Evolutionary conservation across 2,329 filamentous ascomycete species (phyloP).

Genomic region (Tolypocladium guangdongense): DNA sequence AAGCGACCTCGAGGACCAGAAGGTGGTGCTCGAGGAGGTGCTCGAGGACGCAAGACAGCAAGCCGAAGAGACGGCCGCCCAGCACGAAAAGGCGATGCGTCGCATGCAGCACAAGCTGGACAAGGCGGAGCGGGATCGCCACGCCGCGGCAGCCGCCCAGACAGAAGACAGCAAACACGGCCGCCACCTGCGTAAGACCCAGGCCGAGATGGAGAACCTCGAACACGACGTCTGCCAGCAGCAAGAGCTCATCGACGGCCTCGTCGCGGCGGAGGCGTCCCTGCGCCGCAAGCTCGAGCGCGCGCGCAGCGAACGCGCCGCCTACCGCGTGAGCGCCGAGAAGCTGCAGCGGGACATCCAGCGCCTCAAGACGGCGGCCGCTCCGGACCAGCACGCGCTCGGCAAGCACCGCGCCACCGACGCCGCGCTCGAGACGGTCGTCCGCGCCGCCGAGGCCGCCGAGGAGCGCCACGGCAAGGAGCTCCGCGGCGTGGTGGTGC

Average conservation of each 20-base stretch:
- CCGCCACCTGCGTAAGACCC: constrained; percentile 49
- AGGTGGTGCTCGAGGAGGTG: constrained; percentile 45
- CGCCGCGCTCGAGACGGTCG: constrained; percentile 45
- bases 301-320: constrained; percentile 53
- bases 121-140: constrained; percentile 37
- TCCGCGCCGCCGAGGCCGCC: constrained; percentile 47
- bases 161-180: constrained; percentile 40
- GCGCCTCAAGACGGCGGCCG: constrained; percentile 29
- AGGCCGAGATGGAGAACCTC: constrained; percentile 56
- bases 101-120: constrained; percentile 39
- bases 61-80: constrained; percentile 33
- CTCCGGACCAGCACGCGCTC: constrained; percentile 10
- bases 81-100: constrained; percentile 31
- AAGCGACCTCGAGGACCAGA: constrained; percentile 47
- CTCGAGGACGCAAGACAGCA: constrained; percentile 43
- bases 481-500: constrained; percentile 71
- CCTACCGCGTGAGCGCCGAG: constrained; percentile 42
- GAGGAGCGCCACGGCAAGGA: constrained; percentile 64
- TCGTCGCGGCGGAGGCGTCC: constrained; percentile 44
- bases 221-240: constrained; percentile 62
- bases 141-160: constrained; percentile 18
- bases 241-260: constrained; percentile 50
- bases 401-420: constrained; percentile 28
- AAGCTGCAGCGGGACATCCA: constrained; percentile 42
- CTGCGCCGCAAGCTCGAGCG: constrained; percentile 59